Percentiles rank a stretch among this genome's conserved stretches.
These are phyloP conservation scores for Alternaria sp. DNA, from an alignment of 2,329 filamentous ascomycete species.

Conservation along the genomic window DNA sequence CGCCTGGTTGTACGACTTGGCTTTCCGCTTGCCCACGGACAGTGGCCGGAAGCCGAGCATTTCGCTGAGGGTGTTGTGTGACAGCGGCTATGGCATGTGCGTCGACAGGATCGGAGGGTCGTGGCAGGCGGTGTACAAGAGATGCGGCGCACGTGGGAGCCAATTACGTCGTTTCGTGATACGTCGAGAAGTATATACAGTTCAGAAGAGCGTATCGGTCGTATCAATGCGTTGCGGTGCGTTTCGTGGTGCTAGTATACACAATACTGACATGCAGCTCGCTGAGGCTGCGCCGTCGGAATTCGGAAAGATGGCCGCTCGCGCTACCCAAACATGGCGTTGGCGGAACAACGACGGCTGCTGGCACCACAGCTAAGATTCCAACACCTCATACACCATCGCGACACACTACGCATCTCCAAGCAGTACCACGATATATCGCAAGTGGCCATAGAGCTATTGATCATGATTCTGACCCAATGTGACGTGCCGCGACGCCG, in stretches of 20 bases:
- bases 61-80: background rate
- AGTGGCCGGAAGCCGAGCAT: slow-evolving; percentile 52
- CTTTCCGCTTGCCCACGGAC: slow-evolving; percentile 50
- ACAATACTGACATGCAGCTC: background rate
- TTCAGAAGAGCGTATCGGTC: slow-evolving; percentile 4
- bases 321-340: slow-evolving; percentile 17
- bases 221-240: slow-evolving; percentile 16
- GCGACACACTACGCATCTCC: accelerated
- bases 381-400: background rate
- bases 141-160: background rate
- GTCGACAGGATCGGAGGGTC: background rate
- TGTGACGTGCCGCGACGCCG: too few species aligned
- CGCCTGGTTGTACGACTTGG: slow-evolving; percentile 43
- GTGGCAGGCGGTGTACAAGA: background rate
- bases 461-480: too few species aligned
- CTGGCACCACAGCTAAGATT: background rate
- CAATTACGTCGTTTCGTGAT: background rate
- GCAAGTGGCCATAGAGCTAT: too few species aligned
- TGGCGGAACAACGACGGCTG: slow-evolving; percentile 15
- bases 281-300: slow-evolving; percentile 5
- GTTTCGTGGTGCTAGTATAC: slow-evolving; percentile 1
- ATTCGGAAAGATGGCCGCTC: slow-evolving; percentile 15
- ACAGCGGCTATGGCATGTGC: slow-evolving; percentile 15
- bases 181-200: background rate
- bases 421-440: too few species aligned